Base-by-base conservation (phyloP, 176 grass and related monocot genomes). In the Paspalum notatum region DNA sequence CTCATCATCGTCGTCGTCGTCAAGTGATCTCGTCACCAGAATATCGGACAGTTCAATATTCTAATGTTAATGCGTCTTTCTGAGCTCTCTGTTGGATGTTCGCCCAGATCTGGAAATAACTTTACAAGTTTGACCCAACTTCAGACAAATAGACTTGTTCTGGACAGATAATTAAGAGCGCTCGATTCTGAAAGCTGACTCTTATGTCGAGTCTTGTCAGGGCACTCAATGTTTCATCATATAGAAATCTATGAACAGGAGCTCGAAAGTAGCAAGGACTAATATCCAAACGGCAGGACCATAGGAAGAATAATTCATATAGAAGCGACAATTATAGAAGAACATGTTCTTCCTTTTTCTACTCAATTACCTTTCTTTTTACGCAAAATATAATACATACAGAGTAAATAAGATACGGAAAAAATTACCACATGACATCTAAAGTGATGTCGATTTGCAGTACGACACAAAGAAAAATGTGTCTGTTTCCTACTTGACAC, bases 181-280 rank as follows among this genome's bases (percentile, higher is more conserved):
- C 22, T 32, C 1, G 58, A 61, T 61, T 61, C 24, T 27, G 24
- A 15, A 27, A 61, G 58, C 58, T 61, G 58, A 61, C 58, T 32
- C 32, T 32, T 61, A 25, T 61, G 24, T 32, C 5, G 12, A 61
- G 76, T 79, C 62, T 66, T 53, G 38, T 67, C 76, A 79, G 47
- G 18, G 32, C 37, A 75, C 8, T 24, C 1, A 37, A 24, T 74
- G 48, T 3, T 55, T 10, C 10, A 74, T 46, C 46, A 66, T 52
- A 52, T 51, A 64, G 32, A 52, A 78, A 66, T 14, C 18, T 11
- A 51, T 14, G 16, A 65, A 50, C 27, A 21, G 11, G 46, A 52
- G 61, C 16, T 15, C 6, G 11, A 78, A 66, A 65, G 76, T 10
- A 40, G 46, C 18, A 53, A 64, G 1, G 18, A 14, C 61, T 27